Evolutionary conservation across 2,329 filamentous ascomycete species (phyloP).

Genomic region (Diaporthe vaccinii): DNA sequence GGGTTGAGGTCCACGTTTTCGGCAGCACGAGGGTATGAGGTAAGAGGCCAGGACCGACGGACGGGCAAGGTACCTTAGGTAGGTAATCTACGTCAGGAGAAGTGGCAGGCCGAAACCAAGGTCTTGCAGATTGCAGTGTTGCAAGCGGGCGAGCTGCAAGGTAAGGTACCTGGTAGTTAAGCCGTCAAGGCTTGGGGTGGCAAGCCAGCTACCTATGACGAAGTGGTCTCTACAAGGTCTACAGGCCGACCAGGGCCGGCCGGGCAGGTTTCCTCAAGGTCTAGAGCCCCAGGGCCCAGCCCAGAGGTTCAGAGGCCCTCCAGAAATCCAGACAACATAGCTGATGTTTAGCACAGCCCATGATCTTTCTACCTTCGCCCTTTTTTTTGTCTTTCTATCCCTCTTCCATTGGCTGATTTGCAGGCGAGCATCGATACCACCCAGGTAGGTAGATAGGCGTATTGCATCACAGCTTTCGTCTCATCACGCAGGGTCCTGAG

Average conservation of each 20-base stretch:
- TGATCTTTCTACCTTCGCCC: neutral
- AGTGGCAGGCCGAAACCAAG: slow-evolving; percentile 15
- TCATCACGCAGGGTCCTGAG: neutral
- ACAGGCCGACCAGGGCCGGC: neutral
- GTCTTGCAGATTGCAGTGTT: slow-evolving; percentile 28
- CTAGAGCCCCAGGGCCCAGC: too few species aligned
- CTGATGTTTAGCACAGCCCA: neutral
- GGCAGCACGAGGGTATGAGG: slow-evolving; percentile 31
- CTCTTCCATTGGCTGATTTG: neutral
- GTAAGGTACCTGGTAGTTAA: slow-evolving; percentile 27
- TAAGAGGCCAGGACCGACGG: slow-evolving; percentile 20
- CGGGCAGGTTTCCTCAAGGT: too few species aligned
- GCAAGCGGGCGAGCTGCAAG: slow-evolving; percentile 10
- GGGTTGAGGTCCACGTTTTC: slow-evolving; percentile 5
- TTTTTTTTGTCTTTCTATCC: neutral
- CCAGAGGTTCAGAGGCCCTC: too few species aligned
- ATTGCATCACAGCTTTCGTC: slow-evolving; percentile 7
- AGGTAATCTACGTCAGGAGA: slow-evolving; percentile 8
- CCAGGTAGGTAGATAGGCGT: neutral
- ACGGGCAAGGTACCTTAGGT: neutral
- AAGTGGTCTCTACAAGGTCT: slow-evolving; percentile 14
- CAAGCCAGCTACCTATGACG: slow-evolving; percentile 39
- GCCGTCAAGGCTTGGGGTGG: slow-evolving; percentile 33
- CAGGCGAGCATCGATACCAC: neutral
- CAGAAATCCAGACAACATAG: too few species aligned